Conservation (phyloP, 139 green algal genomes). For the Limnomonas spitsbergensis region DNA sequence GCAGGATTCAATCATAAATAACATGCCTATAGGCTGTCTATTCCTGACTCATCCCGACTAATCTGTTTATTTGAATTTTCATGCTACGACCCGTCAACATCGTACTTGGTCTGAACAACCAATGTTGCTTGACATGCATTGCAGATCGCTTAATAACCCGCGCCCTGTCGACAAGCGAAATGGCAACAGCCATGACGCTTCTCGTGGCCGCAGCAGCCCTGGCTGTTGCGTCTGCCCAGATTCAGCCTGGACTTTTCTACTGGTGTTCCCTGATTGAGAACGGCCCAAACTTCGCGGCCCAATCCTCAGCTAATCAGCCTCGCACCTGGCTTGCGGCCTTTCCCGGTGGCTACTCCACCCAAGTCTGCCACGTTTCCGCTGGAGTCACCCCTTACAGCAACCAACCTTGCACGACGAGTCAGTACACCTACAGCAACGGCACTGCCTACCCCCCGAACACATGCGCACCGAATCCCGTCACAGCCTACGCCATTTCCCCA, state of each 20-base stretch:
- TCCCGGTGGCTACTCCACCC: neutral
- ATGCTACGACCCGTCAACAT: no score
- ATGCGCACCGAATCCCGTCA: neutral
- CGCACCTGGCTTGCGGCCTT: neutral
- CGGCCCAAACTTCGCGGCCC: neutral
- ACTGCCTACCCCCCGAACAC: conserved; percentile 8
- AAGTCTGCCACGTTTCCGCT: neutral
- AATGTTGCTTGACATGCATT: no score
- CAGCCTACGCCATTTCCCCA: neutral
- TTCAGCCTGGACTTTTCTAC: conserved; percentile 8
- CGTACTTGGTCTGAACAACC: no score
- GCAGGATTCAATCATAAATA: no score
- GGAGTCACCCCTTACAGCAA: neutral
- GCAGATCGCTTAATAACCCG: no score
- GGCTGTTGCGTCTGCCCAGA: no score
- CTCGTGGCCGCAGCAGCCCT: no score
- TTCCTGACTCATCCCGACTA: no score
- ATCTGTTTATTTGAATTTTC: no score
- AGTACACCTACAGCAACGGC: conserved; percentile 13
- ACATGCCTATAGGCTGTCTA: no score
- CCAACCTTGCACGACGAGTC: neutral
- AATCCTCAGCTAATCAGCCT: neutral
- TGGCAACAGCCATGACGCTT: no score
- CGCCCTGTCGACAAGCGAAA: no score
- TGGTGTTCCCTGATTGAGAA: conserved; percentile 7